phyloP scores from a whole-genome alignment of 192 early-diverging fungal species.

The Chytriomyces sp. region DNA sequence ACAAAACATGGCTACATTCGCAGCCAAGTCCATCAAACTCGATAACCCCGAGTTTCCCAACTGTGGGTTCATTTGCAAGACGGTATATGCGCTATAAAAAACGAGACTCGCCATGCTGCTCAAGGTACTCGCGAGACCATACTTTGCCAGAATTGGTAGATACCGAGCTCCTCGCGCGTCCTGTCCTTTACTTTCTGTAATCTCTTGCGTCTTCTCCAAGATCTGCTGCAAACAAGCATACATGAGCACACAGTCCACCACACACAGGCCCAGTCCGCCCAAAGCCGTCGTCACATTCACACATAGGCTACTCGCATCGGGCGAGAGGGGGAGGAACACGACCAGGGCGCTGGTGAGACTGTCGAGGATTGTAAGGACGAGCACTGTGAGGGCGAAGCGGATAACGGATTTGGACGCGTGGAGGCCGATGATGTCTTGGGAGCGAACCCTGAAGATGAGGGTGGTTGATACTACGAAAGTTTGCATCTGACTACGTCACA shows the following conservation, averaged over 20 bases:
- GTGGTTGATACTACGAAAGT: too few relatives aligned
- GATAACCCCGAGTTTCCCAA: neutral
- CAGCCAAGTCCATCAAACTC: neutral
- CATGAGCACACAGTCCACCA: neutral
- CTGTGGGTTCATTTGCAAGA: neutral
- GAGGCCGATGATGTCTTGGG: neutral
- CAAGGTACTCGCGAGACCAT: neutral
- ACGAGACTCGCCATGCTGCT: neutral
- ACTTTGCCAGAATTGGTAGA: neutral
- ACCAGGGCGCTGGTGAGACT: too few relatives aligned
- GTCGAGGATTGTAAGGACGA: too few relatives aligned
- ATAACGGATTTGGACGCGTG: neutral
- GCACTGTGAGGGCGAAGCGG: too few relatives aligned
- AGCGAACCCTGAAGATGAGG: neutral
- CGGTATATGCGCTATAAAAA: neutral
- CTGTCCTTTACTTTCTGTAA: neutral
- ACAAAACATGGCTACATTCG: neutral
- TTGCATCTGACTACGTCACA: too few relatives aligned
- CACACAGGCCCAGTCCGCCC: neutral
- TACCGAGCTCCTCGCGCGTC: neutral
- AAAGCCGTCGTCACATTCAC: neutral
- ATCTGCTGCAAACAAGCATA: neutral
- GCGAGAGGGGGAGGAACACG: neutral
- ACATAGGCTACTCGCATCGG: neutral
- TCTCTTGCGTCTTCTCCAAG: neutral